A percentile compares a stretch with the other conserved stretches of the same genome.
Evolutionary conservation across 2,329 filamentous ascomycete genomes (phyloP).

Genomic region (Ceratocystis eucalypticola): DNA sequence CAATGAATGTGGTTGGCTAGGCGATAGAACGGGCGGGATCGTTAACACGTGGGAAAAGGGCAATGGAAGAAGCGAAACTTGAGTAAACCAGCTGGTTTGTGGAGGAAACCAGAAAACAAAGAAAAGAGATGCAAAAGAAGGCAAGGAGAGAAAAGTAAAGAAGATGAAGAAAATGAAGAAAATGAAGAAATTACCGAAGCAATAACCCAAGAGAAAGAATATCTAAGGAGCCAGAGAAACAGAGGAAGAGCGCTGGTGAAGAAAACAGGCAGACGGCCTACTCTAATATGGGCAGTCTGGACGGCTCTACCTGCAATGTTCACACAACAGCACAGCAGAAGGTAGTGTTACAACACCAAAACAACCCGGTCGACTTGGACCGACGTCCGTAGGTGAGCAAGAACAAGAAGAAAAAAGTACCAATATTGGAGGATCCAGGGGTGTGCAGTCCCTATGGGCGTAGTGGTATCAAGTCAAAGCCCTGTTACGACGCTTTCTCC

Average conservation of each 20-base stretch:
- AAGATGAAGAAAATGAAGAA: background rate
- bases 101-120: background rate
- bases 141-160: slow-evolving; percentile 2
- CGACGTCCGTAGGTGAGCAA: too few relatives aligned
- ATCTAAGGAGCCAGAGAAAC: slow-evolving; percentile 2
- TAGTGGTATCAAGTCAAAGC: background rate
- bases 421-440: background rate
- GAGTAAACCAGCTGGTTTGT: slow-evolving; percentile 8
- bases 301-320: background rate
- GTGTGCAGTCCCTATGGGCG: background rate
- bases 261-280: slow-evolving; percentile 1
- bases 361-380: too few relatives aligned
- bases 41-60: background rate
- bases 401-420: too few relatives aligned
- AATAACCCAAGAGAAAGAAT: slow-evolving; percentile 14
- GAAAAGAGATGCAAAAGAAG: background rate
- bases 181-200: slow-evolving; percentile 13
- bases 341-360: too few relatives aligned
- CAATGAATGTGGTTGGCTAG: background rate
- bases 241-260: slow-evolving; percentile 4
- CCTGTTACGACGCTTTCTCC: background rate
- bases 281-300: slow-evolving; percentile 12
- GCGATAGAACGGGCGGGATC: background rate
- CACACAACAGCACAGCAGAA: background rate
- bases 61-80: background rate